Conservation (phyloP, 257 asterid species). For the Ilex aquifolium region DNA sequence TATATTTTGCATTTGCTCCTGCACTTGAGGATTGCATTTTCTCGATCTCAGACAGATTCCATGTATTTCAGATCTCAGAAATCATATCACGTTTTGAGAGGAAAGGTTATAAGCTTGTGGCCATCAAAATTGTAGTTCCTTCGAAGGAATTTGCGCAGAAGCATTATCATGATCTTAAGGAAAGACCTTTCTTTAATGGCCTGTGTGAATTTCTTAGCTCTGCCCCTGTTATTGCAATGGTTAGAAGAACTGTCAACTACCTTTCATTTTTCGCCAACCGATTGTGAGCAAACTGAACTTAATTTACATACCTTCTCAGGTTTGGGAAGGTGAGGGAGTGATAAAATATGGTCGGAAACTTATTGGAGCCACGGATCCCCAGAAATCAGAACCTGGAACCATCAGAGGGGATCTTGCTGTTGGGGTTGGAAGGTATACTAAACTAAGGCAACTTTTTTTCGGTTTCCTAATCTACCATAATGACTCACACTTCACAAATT, state of each 20-base stretch:
- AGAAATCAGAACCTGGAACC: slow-evolving; percentile 99
- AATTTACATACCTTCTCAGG: slow-evolving; percentile 34
- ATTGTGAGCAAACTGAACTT: neutral
- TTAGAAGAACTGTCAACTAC: slow-evolving; percentile 25
- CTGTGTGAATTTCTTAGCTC: slow-evolving; percentile 98
- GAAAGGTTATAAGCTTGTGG: slow-evolving; percentile 94
- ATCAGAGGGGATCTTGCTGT: slow-evolving; percentile 97
- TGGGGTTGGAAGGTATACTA: slow-evolving; percentile 80
- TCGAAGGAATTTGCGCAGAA: slow-evolving; percentile 82
- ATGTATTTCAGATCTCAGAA: slow-evolving; percentile 69
- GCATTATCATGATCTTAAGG: slow-evolving; percentile 93
- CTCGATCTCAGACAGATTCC: slow-evolving; percentile 13
- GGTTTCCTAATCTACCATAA: neutral
- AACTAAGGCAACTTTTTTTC: neutral
- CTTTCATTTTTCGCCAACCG: neutral
- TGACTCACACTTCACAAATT: too few species aligned
- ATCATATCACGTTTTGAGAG: slow-evolving; percentile 87
- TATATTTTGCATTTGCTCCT: too few species aligned
- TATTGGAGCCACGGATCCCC: slow-evolving; percentile 98
- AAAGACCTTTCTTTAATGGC: slow-evolving; percentile 90
- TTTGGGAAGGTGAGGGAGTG: slow-evolving; percentile 99
- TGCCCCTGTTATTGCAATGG: slow-evolving; percentile 99
- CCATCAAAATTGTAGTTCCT: slow-evolving; percentile 75
- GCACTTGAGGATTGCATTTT: neutral
- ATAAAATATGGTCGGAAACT: slow-evolving; percentile 93